Percentiles rank a stretch among this genome's conserved stretches.
Evolutionary conservation across 257 asterid species (phyloP).

Genomic region (Solanum clarkiae): DNA sequence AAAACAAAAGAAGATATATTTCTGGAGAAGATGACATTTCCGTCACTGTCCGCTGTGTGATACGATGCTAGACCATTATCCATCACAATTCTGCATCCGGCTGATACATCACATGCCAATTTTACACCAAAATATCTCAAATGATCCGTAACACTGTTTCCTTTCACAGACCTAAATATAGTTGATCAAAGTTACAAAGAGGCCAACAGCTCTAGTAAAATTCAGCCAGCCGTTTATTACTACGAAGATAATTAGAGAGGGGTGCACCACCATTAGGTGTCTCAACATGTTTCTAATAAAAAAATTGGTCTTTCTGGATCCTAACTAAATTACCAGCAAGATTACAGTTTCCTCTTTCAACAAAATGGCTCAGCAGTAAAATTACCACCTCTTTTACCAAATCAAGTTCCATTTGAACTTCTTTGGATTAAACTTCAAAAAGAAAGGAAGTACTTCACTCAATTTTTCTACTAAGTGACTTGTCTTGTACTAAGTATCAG

Average conservation of each 20-base stretch:
- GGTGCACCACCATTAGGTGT: not conserved
- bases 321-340: not conserved
- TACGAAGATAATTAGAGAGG: not conserved
- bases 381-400: not conserved
- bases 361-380: not conserved
- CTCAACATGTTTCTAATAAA: not conserved
- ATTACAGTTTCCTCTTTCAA: not conserved
- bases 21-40: constrained; percentile 46
- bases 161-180: constrained; percentile 68
- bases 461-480: not conserved
- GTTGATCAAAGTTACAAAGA: not conserved
- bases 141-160: constrained; percentile 85
- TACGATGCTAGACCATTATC: constrained; percentile 35
- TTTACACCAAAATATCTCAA: constrained; percentile 53
- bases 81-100: constrained; percentile 57
- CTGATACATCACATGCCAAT: constrained; percentile 55
- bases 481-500: not conserved
- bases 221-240: not conserved
- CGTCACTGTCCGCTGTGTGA: constrained; percentile 35
- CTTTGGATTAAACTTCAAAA: not conserved
- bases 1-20: constrained; percentile 23
- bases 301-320: not conserved
- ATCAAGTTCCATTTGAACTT: not conserved
- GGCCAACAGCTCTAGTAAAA: not conserved
- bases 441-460: not conserved